A percentile compares a stretch with the other conserved stretches of the same genome.
These are phyloP conservation scores for Pleurotus platypus DNA, from an alignment of 768 basidiomycete genomes.

Conservation along the genomic window DNA sequence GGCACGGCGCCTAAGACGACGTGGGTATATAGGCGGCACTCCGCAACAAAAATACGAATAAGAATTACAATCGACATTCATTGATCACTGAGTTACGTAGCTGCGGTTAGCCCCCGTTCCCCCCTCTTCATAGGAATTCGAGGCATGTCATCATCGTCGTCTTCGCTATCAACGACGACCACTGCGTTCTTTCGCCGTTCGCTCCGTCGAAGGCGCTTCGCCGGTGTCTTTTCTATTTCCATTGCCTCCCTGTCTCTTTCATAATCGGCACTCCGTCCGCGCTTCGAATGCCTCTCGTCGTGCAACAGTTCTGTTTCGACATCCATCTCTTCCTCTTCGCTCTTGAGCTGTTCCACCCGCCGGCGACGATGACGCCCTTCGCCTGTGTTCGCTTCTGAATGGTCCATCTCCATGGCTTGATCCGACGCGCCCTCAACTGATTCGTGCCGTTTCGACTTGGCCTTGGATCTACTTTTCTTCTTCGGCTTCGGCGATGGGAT, in stretches of 20 bases:
- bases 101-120: background rate
- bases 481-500: constrained; percentile 52
- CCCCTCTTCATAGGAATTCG: constrained; percentile 18
- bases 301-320: too few relatives aligned
- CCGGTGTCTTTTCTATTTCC: constrained; percentile 14
- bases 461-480: constrained; percentile 18
- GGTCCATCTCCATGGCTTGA: constrained; percentile 3
- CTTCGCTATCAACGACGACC: constrained; percentile 20
- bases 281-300: too few relatives aligned
- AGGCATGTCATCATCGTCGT: constrained; percentile 29
- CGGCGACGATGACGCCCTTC: too few relatives aligned
- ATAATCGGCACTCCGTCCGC: background rate
- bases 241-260: background rate
- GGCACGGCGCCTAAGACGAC: too few relatives aligned
- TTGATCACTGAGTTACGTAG: background rate
- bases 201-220: constrained; percentile 31
- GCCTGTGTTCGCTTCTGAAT: too few relatives aligned
- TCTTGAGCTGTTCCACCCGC: too few relatives aligned
- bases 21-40: background rate
- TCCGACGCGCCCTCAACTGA: constrained; percentile 15
- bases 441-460: constrained; percentile 16
- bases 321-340: too few relatives aligned
- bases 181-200: constrained; percentile 19
- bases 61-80: background rate
- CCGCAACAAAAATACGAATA: background rate